These are phyloP conservation scores for Phytophthora aleatoria DNA, from an alignment of 352 stramenopile genomes.

Conservation along the genomic window DNA sequence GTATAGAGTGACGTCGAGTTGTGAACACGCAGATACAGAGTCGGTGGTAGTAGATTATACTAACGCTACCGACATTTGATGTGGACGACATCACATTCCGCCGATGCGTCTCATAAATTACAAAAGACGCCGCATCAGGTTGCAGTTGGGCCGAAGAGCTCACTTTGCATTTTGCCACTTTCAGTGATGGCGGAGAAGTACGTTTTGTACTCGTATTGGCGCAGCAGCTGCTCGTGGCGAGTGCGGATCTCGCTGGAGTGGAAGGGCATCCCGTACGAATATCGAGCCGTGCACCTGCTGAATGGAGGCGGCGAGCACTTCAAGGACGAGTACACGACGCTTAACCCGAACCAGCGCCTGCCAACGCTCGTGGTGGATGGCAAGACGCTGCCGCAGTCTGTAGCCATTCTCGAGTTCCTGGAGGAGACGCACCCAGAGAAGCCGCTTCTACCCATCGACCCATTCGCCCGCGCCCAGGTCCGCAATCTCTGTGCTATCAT, in stretches of 20 bases:
- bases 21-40: slow-evolving; percentile 8
- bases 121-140: slow-evolving; percentile 9
- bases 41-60: not conserved
- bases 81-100: not conserved
- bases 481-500: slow-evolving; percentile 92
- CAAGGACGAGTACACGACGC: slow-evolving; percentile 51
- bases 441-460: slow-evolving; percentile 77
- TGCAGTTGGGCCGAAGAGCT: slow-evolving; percentile 11
- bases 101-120: slow-evolving; percentile 13
- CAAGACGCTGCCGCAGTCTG: slow-evolving; percentile 76
- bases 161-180: slow-evolving; percentile 12
- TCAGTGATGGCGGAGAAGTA: slow-evolving; percentile 5
- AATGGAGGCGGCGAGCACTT: slow-evolving; percentile 64
- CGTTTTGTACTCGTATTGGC: slow-evolving; percentile 89
- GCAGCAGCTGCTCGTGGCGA: slow-evolving; percentile 89
- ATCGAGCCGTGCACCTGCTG: slow-evolving; percentile 75
- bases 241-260: slow-evolving; percentile 89
- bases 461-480: slow-evolving; percentile 69
- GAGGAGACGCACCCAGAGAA: slow-evolving; percentile 82
- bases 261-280: slow-evolving; percentile 86
- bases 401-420: slow-evolving; percentile 94
- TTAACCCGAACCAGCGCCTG: slow-evolving; percentile 79
- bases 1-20: slow-evolving; percentile 1
- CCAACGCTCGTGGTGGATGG: slow-evolving; percentile 88
- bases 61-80: not conserved